Evolutionary conservation across 2,329 filamentous ascomycete genomes (phyloP), one percentile per base, ranked within the genome.

Genomic region (Hirsutella thompsonii): DNA sequence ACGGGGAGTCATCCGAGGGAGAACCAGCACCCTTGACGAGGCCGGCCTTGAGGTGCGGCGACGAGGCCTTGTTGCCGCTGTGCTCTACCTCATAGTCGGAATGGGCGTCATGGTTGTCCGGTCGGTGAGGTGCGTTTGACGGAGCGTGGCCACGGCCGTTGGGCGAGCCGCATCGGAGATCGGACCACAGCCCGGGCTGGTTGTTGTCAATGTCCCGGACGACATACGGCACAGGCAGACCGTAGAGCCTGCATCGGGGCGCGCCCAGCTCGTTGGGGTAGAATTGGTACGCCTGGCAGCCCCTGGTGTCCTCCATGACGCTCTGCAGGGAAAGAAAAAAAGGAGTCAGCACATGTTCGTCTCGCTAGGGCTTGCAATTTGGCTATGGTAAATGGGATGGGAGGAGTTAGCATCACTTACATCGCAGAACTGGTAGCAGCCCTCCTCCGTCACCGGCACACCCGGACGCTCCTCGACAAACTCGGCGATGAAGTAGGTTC

Each of bases 391-490:
- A 3, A n/a, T 13, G n/a, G 28, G n/a, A 30, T 13, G 4, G 28
- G n/a, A n/a, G 28, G 4, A 3, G 28, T 4, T 3, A 30, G 29
- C 13, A n/a, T 8, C 13, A 13, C 51, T 56, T 48, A 59, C 64
- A 39, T 48, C 46, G 46, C 64, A 68, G 52, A 66, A 63, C 44
- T 64, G 55, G 50, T 56, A 67, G 52, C 65, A 67, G 2, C 61
- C 63, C 43, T 60, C 51, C 8, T 63, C 50, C 2, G 59, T 62
- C 20, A 68, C 57, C 1, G 52, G 48, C 29, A 59, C 55, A 11
- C 47, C 52, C 1, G 44, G 43, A 6, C 46, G 51, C 42, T 66
- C 55, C 47, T 65, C 53, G 36, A 56, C 53, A 44, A 59, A 67
- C 46, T 59, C 56, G 10, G 57, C 61, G 2, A 67, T 46, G 44